A percentile compares a stretch with the other conserved stretches of the same genome.
phyloP scores from a whole-genome alignment of 371 early-diverging fungal genomes.

The Funneliformis caledonium region DNA sequence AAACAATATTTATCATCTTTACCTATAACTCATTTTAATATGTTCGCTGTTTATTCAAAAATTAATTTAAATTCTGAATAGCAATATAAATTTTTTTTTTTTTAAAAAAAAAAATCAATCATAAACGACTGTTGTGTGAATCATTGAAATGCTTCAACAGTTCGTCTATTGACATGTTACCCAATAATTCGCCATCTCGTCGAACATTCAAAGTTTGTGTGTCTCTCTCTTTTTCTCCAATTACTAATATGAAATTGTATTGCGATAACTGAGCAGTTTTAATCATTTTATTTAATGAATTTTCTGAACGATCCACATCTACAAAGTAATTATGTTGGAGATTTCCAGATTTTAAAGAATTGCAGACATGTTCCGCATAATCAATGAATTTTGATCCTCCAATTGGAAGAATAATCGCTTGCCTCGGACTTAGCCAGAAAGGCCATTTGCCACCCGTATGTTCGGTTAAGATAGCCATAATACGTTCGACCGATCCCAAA shows the following conservation, averaged over 20 bases:
- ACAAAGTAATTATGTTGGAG: slow-evolving; percentile 61
- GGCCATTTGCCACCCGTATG: slow-evolving; percentile 97
- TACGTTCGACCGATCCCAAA: slow-evolving; percentile 97
- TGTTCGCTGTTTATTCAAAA: no score
- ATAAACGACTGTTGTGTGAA: neutral
- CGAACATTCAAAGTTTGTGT: slow-evolving; percentile 88
- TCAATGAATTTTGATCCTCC: slow-evolving; percentile 60
- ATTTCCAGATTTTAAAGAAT: slow-evolving; percentile 48
- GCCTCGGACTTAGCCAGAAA: slow-evolving; percentile 98
- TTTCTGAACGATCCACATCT: slow-evolving; percentile 88
- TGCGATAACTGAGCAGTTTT: slow-evolving; percentile 79
- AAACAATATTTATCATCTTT: neutral
- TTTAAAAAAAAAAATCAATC: neutral
- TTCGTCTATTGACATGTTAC: slow-evolving; percentile 32
- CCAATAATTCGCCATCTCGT: slow-evolving; percentile 59
- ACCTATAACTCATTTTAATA: neutral
- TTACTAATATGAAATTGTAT: slow-evolving; percentile 88
- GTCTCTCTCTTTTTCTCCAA: slow-evolving; percentile 90
- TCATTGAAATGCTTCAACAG: slow-evolving; percentile 15
- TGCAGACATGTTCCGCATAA: slow-evolving; percentile 67
- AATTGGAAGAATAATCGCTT: slow-evolving; percentile 90
- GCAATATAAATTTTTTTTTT: neutral
- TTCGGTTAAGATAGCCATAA: slow-evolving; percentile 98
- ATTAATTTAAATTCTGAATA: neutral
- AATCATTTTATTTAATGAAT: slow-evolving; percentile 97